phyloP scores from a whole-genome alignment of 352 stramenopile genomes.

The Phytophthora multivora region DNA sequence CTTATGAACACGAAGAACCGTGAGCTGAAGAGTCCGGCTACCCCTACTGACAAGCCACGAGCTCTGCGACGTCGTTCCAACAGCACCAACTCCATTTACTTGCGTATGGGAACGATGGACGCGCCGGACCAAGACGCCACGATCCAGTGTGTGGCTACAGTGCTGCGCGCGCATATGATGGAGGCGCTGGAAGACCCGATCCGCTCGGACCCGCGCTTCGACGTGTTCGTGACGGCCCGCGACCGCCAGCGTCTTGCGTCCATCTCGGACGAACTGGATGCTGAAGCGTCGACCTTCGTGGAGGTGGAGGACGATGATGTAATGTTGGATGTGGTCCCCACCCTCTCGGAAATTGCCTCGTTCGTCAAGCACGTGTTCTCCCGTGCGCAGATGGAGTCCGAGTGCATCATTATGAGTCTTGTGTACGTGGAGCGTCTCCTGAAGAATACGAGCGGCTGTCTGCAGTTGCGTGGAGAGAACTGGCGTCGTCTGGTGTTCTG shows the following conservation, averaged over 20 bases:
- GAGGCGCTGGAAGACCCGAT: constrained; percentile 74
- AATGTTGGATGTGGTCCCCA: constrained; percentile 67
- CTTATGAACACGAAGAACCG: constrained; percentile 15
- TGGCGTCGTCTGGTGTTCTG: constrained; percentile 96
- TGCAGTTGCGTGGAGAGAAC: constrained; percentile 87
- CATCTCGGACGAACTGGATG: constrained; percentile 33
- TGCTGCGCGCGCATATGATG: constrained; percentile 96
- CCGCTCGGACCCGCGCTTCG: constrained; percentile 56
- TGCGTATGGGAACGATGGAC: constrained; percentile 94
- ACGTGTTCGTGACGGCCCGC: constrained; percentile 69
- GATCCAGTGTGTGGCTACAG: constrained; percentile 95
- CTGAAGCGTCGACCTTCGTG: constrained; percentile 30
- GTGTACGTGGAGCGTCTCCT: constrained; percentile 98
- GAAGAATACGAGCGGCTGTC: constrained; percentile 82
- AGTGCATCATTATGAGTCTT: constrained; percentile 98
- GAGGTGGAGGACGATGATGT: constrained; percentile 36
- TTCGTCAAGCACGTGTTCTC: constrained; percentile 96
- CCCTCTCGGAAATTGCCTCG: constrained; percentile 86
- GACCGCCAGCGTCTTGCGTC: constrained; percentile 41
- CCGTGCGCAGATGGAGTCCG: constrained; percentile 91
- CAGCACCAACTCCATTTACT: constrained; percentile 94
- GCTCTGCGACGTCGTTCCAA: constrained; percentile 90
- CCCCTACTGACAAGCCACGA: constrained; percentile 37
- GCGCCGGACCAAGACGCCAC: constrained; percentile 95
- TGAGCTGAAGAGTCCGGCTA: constrained; percentile 21